Evolutionary conservation across 345 rosid species (phyloP), one percentile per base, ranked within the genome.

Genomic region (Brassica juncea): DNA sequence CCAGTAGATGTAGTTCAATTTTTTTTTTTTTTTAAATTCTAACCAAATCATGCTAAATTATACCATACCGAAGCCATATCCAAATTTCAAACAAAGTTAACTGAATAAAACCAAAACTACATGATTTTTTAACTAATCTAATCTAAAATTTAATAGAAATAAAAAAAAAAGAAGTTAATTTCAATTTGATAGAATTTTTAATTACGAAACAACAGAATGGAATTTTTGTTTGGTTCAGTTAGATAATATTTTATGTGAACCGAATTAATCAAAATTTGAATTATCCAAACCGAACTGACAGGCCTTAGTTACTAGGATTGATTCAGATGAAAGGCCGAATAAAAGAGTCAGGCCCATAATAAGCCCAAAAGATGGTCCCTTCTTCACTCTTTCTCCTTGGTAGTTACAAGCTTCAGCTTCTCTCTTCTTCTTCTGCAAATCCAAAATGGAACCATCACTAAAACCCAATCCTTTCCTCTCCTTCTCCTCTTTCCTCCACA

Each of bases 401-500:
- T 27, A 27, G 28, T 27, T 34, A 34, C 37, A 4, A 44, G 52
- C 11, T 61, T 60, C 49, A 5, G 7, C 70, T 44, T 19, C 28
- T 25, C 6, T 42, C 49, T 14, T 15, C 2, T 47, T 30, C 64
- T 14, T 70, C 73, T 55, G 68, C 71, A 27, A 81, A 67, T 68
- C 73, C 58, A 49, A 10, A 65, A 88, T 92, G 94, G 94, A 90
- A 65, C 71, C 86, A 68, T 74, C 86, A 63, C 73, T 73, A 10
- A 82, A 80, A 61, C 84, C 84, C 37, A 90, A 86, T 84, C 94
- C 97, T 67, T 78, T 92, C 80, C 75, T 85, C 63, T 90, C 88
- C 5, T 76, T 90, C 76, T 83, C 97, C 68, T 77, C 89, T 44
- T 85, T 90, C 86, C 19, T 88, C 77, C 90, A 90, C 83, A 89